Evolutionary conservation across 352 stramenopile species (phyloP).

Genomic region (Lagenidium giganteum): DNA sequence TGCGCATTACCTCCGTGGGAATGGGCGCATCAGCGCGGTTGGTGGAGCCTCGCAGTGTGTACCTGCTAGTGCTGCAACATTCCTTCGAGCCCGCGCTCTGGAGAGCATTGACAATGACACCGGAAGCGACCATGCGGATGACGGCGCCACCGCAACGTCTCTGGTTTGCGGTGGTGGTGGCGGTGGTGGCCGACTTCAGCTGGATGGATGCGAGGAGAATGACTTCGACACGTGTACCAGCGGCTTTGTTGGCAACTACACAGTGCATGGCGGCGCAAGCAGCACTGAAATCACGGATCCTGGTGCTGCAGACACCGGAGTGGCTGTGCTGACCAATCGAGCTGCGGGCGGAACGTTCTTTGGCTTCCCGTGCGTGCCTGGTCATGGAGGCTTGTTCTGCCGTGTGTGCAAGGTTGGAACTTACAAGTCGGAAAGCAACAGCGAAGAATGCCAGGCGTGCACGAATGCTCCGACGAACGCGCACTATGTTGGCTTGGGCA

Average conservation of each 20-base stretch:
- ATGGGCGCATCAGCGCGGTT: constrained; percentile 64
- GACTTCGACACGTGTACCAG: constrained; percentile 61
- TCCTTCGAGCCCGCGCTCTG: no score
- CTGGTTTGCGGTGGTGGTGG: constrained; percentile 64
- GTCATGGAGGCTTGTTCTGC: constrained; percentile 70
- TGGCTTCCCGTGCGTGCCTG: constrained; percentile 72
- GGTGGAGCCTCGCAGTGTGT: constrained; percentile 59
- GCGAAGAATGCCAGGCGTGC: constrained; percentile 59
- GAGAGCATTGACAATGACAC: constrained; percentile 4
- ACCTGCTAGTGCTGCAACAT: constrained; percentile 21
- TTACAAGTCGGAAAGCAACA: constrained; percentile 79
- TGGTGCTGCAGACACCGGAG: constrained; percentile 4
- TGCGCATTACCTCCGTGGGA: constrained; percentile 43
- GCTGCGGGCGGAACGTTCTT: constrained; percentile 65
- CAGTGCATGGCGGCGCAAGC: constrained; percentile 52
- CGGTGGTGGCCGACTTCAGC: constrained; percentile 59
- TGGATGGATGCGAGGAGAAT: constrained; percentile 61
- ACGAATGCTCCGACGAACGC: constrained; percentile 59
- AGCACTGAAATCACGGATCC: constrained; percentile 13
- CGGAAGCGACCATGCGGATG: not conserved
- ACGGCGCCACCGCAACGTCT: not conserved
- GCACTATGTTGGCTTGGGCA: constrained; percentile 50
- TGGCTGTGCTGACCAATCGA: constrained; percentile 2
- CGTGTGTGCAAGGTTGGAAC: constrained; percentile 48
- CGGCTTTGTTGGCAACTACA: constrained; percentile 77